These are phyloP conservation scores for Dalechampia spathulata DNA, from an alignment of 441 rosid species.

Conservation along the genomic window DNA sequence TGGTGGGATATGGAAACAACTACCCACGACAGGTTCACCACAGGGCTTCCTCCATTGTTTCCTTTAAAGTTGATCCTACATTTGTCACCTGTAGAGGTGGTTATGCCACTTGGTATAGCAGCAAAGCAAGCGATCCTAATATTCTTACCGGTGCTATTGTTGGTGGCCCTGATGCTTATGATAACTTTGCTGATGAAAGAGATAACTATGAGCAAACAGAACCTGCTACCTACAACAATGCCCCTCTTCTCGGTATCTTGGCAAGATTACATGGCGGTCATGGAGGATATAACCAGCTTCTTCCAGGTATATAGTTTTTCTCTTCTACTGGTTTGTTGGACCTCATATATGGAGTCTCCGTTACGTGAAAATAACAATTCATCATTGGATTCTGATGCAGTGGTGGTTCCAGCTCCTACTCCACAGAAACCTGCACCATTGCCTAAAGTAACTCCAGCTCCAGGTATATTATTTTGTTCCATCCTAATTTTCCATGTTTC, in stretches of 20 bases:
- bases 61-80: constrained; percentile 35
- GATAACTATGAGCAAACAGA: constrained; percentile 69
- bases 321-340: too few species aligned
- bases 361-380: too few species aligned
- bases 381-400: too few species aligned
- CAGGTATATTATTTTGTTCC: too few species aligned
- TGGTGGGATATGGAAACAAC: constrained; percentile 64
- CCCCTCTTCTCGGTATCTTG: constrained; percentile 81
- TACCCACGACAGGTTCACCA: constrained; percentile 75
- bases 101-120: constrained; percentile 64
- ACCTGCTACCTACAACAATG: constrained; percentile 58
- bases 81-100: constrained; percentile 62
- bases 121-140: constrained; percentile 60
- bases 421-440: too few species aligned
- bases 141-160: constrained; percentile 66
- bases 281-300: constrained; percentile 12
- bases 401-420: too few species aligned
- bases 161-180: constrained; percentile 83
- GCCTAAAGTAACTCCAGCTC: too few species aligned
- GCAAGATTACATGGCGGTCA: constrained; percentile 46
- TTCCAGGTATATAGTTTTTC: too few species aligned
- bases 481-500: not conserved
- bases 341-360: too few species aligned
- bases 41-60: constrained; percentile 75
- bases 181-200: constrained; percentile 55